Conservation (phyloP, 2,329 filamentous ascomycete genomes). For the Decorospora gaudefroyi region DNA sequence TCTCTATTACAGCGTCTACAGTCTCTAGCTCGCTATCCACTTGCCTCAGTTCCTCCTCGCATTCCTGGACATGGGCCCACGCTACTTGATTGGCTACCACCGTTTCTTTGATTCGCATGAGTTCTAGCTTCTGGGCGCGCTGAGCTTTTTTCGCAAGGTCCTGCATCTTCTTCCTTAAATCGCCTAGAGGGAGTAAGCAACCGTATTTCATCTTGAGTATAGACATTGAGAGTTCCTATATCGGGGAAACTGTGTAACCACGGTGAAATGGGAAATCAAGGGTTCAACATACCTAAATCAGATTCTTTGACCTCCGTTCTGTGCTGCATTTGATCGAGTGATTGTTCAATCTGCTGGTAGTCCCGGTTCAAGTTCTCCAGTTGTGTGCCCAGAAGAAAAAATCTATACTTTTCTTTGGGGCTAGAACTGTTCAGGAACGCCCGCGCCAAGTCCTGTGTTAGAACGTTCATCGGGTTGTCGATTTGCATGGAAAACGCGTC, state of each 20-base stretch:
- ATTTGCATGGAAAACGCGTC: conserved; percentile 94
- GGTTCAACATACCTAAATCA: conserved; percentile 65
- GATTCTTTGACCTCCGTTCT: conserved; percentile 65
- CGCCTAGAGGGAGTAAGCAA: too few species aligned
- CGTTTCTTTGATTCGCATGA: conserved; percentile 64
- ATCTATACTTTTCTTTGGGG: conserved; percentile 87
- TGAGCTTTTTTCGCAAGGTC: conserved; percentile 68
- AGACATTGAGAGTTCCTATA: too few species aligned
- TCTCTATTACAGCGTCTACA: conserved; percentile 55
- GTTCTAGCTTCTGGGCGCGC: conserved; percentile 67
- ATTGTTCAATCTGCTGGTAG: conserved; percentile 81
- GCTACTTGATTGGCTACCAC: conserved; percentile 69
- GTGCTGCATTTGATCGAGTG: conserved; percentile 70
- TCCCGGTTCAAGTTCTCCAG: conserved; percentile 90
- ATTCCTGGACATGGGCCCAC: conserved; percentile 84
- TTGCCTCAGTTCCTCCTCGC: conserved; percentile 60
- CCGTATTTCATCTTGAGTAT: too few species aligned
- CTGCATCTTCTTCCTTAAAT: conserved; percentile 63
- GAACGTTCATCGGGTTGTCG: conserved; percentile 93
- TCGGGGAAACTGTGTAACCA: too few species aligned
- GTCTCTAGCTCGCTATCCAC: conserved; percentile 35
- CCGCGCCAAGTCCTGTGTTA: conserved; percentile 93
- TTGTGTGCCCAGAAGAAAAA: conserved; percentile 93
- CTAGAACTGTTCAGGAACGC: conserved; percentile 89
- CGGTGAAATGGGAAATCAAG: too few species aligned